phyloP scores from a whole-genome alignment of 306 rosid species.

The Citrullus amarus region DNA sequence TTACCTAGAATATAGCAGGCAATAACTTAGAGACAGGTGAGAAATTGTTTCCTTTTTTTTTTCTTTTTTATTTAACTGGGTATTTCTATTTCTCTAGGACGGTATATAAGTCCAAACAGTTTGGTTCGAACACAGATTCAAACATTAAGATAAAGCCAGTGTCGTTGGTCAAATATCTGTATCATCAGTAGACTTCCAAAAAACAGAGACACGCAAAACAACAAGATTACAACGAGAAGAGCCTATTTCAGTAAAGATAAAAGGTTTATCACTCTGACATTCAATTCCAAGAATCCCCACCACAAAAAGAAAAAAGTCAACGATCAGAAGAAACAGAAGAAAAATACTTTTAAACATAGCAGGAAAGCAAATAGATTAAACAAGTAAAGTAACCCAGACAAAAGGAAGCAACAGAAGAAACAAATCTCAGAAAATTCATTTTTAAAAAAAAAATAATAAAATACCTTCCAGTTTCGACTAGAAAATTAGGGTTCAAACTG shows the following conservation, averaged over 20 bases:
- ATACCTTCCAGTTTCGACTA: background rate
- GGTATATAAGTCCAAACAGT: background rate
- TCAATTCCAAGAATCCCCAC: background rate
- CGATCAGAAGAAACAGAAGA: background rate
- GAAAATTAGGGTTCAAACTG: background rate
- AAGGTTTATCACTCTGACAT: background rate
- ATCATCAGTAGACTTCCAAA: background rate
- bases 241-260: background rate
- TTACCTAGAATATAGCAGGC: background rate
- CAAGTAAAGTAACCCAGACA: background rate
- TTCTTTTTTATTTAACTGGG: background rate
- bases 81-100: background rate
- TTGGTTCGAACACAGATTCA: background rate
- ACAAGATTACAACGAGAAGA: background rate
- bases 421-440: background rate
- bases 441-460: background rate
- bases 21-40: background rate
- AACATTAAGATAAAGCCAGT: conserved; percentile 1
- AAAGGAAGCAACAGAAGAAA: background rate
- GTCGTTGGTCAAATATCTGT: background rate
- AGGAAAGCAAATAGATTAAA: background rate
- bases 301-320: background rate
- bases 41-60: background rate
- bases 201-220: background rate
- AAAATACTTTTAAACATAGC: background rate